Evolutionary conservation across 1,139 yeast genomes (phyloP).

Genomic region (Candida glucosophila): DNA sequence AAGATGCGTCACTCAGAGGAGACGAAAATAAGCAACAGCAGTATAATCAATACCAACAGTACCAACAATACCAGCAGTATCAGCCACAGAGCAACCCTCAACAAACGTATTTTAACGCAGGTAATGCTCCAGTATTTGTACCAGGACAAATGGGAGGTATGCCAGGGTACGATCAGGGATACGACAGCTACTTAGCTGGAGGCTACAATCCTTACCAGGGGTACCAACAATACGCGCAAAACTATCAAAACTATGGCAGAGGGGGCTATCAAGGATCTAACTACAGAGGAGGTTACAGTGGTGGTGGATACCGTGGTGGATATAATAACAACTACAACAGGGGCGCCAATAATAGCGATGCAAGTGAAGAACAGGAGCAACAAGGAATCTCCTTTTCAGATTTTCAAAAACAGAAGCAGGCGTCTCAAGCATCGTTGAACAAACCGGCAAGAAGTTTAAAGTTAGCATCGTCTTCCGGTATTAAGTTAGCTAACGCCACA

Average conservation of each 20-base stretch:
- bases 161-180: conserved; percentile 7
- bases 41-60: conserved; percentile 8
- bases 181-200: conserved; percentile 16
- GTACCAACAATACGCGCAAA: conserved; percentile 16
- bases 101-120: conserved; percentile 27
- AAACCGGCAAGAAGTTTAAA: conserved; percentile 60
- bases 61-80: conserved; percentile 11
- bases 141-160: conserved; percentile 16
- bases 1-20: conserved; percentile 32
- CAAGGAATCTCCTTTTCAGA: conserved; percentile 82
- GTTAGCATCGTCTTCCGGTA: conserved; percentile 56
- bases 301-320: conserved; percentile 16
- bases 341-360: conserved; percentile 7
- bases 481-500: conserved; percentile 57
- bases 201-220: conserved; percentile 11
- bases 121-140: conserved; percentile 33
- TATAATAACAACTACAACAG: conserved; percentile 17
- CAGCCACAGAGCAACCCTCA: conserved; percentile 10
- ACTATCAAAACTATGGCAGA: conserved; percentile 13
- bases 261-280: conserved; percentile 7
- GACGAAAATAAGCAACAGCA: conserved; percentile 8
- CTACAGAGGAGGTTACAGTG: conserved; percentile 17
- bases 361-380: conserved; percentile 12
- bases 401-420: conserved; percentile 64
- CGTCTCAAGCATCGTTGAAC: conserved; percentile 28